Conservation (phyloP, 2,329 filamentous ascomycete genomes). For the Botrytis byssoidea region DNA sequence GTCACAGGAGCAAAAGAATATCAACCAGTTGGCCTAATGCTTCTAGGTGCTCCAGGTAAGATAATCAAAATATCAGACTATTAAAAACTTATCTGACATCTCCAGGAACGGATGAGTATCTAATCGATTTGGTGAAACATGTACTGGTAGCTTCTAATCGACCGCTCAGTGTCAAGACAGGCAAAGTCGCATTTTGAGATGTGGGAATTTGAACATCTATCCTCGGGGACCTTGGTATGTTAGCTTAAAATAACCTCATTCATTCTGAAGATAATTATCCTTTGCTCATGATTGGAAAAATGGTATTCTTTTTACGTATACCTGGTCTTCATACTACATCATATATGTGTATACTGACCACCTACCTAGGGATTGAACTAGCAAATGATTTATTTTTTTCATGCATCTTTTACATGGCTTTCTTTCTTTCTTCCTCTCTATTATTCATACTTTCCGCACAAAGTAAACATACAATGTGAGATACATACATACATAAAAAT, state of each 20-base stretch:
- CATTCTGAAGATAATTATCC: no score
- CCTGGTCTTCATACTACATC: accelerated
- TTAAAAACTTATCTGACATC: background rate
- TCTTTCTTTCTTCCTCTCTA: no score
- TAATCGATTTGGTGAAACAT: slow-evolving; percentile 16
- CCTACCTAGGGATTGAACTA: background rate
- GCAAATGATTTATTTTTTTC: background rate
- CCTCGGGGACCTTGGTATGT: accelerated
- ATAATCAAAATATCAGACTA: background rate
- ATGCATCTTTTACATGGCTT: accelerated
- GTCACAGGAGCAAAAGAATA: slow-evolving; percentile 19
- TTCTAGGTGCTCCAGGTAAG: slow-evolving; percentile 27
- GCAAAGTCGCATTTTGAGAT: slow-evolving; percentile 1
- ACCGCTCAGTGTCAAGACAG: slow-evolving; percentile 3
- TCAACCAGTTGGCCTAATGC: slow-evolving; percentile 28
- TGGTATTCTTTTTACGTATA: background rate
- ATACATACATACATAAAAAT: no score
- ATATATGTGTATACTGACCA: no score
- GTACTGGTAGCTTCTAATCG: background rate
- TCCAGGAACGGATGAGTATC: slow-evolving; percentile 21
- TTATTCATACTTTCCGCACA: no score
- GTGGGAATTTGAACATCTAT: accelerated
- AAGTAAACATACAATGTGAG: background rate
- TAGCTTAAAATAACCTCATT: background rate
- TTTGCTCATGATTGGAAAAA: no score